phyloP scores from a whole-genome alignment of 2,329 filamentous ascomycete species.

The Zymoseptoria brevis region DNA sequence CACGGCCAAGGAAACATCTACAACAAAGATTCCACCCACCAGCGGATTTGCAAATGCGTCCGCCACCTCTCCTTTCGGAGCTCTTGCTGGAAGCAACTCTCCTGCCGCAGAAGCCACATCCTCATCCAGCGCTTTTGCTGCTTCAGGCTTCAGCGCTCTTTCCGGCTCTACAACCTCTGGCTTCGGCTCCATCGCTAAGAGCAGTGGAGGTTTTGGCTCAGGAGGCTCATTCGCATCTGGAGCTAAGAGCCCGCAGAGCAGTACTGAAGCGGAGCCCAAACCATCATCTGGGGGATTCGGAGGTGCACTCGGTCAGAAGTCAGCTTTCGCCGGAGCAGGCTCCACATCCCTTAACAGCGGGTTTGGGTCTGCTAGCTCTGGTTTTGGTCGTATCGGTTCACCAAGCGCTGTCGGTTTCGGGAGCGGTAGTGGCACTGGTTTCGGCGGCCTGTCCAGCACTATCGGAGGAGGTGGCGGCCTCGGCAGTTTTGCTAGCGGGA shows the following conservation, averaged over 20 bases:
- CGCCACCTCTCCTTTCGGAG: conserved; percentile 41
- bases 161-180: conserved; percentile 32
- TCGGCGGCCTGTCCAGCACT: conserved; percentile 32
- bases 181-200: conserved; percentile 30
- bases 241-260: conserved; percentile 31
- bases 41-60: conserved; percentile 41
- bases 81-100: conserved; percentile 33
- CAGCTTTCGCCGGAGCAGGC: conserved; percentile 22
- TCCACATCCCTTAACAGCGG: conserved; percentile 17
- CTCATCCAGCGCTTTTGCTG: conserved; percentile 44
- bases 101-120: conserved; percentile 29
- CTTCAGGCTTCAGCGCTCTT: conserved; percentile 40
- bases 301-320: conserved; percentile 30
- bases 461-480: conserved; percentile 38
- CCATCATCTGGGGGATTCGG: conserved; percentile 27
- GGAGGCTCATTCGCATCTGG: conserved; percentile 24
- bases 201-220: conserved; percentile 25
- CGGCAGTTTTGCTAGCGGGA: conserved; percentile 55
- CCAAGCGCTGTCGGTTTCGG: conserved; percentile 18
- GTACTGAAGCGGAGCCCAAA: conserved; percentile 19
- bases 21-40: conserved; percentile 14
- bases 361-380: conserved; percentile 27
- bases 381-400: conserved; percentile 26
- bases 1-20: conserved; percentile 13
- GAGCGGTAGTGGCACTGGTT: conserved; percentile 19